phyloP scores from a whole-genome alignment of 306 rosid species.

The Cajanus cajan region DNA sequence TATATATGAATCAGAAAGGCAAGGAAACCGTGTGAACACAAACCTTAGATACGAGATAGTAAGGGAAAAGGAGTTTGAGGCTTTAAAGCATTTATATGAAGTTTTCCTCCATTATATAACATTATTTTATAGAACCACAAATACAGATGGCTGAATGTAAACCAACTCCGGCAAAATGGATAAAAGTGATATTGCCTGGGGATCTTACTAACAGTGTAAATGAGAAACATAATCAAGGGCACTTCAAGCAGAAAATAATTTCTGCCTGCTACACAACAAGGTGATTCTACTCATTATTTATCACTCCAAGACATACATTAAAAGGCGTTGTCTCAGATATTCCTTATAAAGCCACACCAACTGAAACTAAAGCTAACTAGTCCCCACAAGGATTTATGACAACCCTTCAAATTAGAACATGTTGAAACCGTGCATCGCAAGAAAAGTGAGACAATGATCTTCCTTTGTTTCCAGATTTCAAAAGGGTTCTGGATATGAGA shows the following conservation, averaged over 20 bases:
- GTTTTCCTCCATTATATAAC: constrained; percentile 20
- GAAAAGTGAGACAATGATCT: constrained; percentile 28
- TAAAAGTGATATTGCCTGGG: constrained; percentile 51
- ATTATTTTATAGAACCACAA: constrained; percentile 31
- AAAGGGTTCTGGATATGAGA: constrained; percentile 44
- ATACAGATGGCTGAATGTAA: constrained; percentile 27
- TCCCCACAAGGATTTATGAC: constrained; percentile 30
- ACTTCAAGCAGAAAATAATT: constrained; percentile 13
- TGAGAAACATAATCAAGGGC: constrained; percentile 9
- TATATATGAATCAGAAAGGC: neutral
- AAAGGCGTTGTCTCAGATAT: constrained; percentile 70
- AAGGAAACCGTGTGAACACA: neutral
- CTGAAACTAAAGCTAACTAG: constrained; percentile 22
- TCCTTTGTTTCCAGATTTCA: constrained; percentile 46
- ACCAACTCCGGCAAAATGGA: constrained; percentile 39
- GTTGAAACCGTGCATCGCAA: constrained; percentile 33
- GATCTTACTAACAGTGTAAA: constrained; percentile 6
- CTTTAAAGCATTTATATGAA: neutral
- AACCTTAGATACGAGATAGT: neutral
- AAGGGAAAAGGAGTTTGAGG: neutral
- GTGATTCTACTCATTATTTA: constrained; percentile 28
- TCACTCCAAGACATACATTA: constrained; percentile 67
- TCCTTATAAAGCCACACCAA: constrained; percentile 30
- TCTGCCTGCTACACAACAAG: constrained; percentile 24
- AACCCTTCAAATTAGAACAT: constrained; percentile 37